Base-by-base conservation (phyloP, 441 rosid species). In the Aleurites moluccanus region DNA sequence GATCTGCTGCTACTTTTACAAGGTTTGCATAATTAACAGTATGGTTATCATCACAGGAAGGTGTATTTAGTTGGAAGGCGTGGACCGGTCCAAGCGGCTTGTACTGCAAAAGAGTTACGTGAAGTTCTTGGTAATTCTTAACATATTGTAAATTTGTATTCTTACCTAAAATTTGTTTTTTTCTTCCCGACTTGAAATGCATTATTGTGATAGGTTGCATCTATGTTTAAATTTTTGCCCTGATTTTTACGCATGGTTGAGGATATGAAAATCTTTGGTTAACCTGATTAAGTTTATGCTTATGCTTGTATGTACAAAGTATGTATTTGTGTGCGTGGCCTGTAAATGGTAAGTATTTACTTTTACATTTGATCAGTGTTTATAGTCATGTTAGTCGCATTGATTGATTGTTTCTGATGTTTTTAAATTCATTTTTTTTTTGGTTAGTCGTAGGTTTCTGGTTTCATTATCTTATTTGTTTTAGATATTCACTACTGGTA, bases 71-170 rank as follows among this genome's bases (percentile, higher is more conserved):
- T 91, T 62, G 98, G 98, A 79, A 89, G 99, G 82, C 92, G 98
- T 47, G 98, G 97, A 64, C 99, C 99, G 69, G 89, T 86, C 81
- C 99, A 93, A 84, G 94, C 98, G 73, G 98, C 99, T 76, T 90
- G 93, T 82, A 95, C 99, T 49, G 90, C 97, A 0, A 95, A 93
- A 85, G 99, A 95, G 87, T 91, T 95, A 9, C 92, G 98, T 23
- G 98, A 93, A 92, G 63, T 90, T 84, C 92, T 93, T 73, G 97
- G 99, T 95, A 83, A 62, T 77, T 76, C 25, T 59, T 72, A 13
- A 50, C 28, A n/a, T 42, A 3, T 20, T 62, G n/a, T 38, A 2
- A 47, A n/a, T 56, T 50, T 69, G 11, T 25, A 42, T 6, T 3
- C 15, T 38, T 14, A 23, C 28, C 25, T n/a, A 30, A 9, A 38